Evolutionary conservation across 139 green algal species (phyloP).

Genomic region (Picocystis salinarum): DNA sequence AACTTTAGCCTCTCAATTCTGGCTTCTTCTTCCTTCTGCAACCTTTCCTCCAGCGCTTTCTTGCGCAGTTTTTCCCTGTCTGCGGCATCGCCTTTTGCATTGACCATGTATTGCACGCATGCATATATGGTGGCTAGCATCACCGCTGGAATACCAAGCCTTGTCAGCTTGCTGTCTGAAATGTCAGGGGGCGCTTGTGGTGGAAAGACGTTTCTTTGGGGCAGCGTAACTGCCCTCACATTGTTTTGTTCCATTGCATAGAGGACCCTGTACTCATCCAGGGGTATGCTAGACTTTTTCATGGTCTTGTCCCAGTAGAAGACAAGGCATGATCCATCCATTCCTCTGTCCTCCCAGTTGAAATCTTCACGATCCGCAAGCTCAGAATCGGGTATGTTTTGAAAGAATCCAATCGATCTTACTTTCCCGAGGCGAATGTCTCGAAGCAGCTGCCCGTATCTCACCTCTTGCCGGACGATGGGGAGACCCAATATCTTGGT

Average conservation of each 20-base stretch:
- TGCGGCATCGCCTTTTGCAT: slow-evolving; percentile 28
- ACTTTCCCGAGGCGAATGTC: slow-evolving; percentile 32
- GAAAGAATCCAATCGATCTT: slow-evolving; percentile 41
- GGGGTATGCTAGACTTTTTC: slow-evolving; percentile 37
- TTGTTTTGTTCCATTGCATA: slow-evolving; percentile 47
- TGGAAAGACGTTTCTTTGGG: no score
- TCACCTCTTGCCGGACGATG: slow-evolving; percentile 1
- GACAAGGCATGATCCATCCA: slow-evolving; percentile 44
- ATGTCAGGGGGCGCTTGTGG: no score
- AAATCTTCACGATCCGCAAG: not conserved
- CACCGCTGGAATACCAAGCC: no score
- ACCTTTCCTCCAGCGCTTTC: slow-evolving; percentile 13
- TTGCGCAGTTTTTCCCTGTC: slow-evolving; percentile 31
- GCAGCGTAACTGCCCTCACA: slow-evolving; percentile 22
- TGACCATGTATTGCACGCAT: no score
- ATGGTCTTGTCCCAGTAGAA: slow-evolving; percentile 25
- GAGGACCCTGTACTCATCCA: slow-evolving; percentile 27
- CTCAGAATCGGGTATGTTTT: not conserved
- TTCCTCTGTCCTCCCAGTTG: not conserved
- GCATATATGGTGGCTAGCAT: no score
- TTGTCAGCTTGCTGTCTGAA: no score
- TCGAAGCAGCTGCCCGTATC: slow-evolving; percentile 32
- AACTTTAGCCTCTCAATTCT: slow-evolving; percentile 9
- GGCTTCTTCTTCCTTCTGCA: slow-evolving; percentile 7
- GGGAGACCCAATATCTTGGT: slow-evolving; percentile 1